These are phyloP conservation scores for Argentina anserina DNA, from an alignment of 306 rosid genomes.

Conservation along the genomic window DNA sequence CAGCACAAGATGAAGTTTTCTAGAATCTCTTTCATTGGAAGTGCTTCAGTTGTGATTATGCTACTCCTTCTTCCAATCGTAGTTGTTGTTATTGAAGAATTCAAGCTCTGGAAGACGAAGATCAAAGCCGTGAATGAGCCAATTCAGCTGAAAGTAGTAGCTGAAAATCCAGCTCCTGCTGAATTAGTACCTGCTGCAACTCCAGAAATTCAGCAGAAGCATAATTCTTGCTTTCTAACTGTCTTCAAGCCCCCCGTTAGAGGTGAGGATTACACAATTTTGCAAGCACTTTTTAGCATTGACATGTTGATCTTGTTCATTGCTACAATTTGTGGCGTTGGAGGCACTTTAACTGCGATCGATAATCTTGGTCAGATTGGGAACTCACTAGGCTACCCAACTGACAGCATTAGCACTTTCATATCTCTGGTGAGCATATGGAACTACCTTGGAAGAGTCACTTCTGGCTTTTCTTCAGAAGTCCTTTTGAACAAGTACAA, in stretches of 20 bases:
- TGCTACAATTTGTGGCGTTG: slow-evolving; percentile 39
- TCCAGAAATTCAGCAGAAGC: slow-evolving; percentile 1
- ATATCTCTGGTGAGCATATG: slow-evolving; percentile 71
- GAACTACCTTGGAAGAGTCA: slow-evolving; percentile 61
- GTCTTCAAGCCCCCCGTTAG: slow-evolving; percentile 50
- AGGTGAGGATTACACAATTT: slow-evolving; percentile 65
- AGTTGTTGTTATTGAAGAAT: slow-evolving; percentile 45
- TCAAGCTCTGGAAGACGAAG: slow-evolving; percentile 28
- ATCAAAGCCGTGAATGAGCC: slow-evolving; percentile 4
- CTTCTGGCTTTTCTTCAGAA: slow-evolving; percentile 52
- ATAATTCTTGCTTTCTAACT: slow-evolving; percentile 24
- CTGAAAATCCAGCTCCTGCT: slow-evolving; percentile 19
- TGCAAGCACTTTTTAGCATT: slow-evolving; percentile 67
- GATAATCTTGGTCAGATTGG: slow-evolving; percentile 81
- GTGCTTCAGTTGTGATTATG: slow-evolving; percentile 31
- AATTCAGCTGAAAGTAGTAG: slow-evolving; percentile 13
- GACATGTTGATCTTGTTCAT: slow-evolving; percentile 57
- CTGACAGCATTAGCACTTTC: slow-evolving; percentile 47
- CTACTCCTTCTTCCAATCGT: slow-evolving; percentile 47
- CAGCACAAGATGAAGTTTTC: slow-evolving; percentile 43
- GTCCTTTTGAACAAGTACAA: slow-evolving; percentile 47
- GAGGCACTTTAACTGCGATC: slow-evolving; percentile 61
- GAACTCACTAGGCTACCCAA: slow-evolving; percentile 47
- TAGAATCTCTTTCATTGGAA: slow-evolving; percentile 25
- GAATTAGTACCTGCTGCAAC: slow-evolving; percentile 3